These are phyloP conservation scores for Xanthoparmelia taractica DNA, from an alignment of 495 filamentous ascomycete genomes.

Conservation along the genomic window DNA sequence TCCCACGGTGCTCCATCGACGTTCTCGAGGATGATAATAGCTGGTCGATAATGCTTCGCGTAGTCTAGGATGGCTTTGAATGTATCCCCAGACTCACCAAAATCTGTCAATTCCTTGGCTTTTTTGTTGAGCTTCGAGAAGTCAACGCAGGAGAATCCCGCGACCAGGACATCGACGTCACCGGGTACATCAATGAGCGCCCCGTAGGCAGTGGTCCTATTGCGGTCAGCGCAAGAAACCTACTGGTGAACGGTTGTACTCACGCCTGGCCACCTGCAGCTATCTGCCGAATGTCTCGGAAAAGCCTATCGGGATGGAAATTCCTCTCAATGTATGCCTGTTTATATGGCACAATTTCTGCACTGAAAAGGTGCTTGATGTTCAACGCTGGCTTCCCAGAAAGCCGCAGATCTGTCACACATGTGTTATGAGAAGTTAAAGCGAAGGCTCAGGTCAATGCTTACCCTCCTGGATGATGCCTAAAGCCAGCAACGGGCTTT, in stretches of 20 bases:
- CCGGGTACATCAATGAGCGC: slow-evolving; percentile 49
- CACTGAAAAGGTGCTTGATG: slow-evolving; percentile 64
- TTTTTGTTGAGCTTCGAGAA: slow-evolving; percentile 44
- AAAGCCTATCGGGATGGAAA: slow-evolving; percentile 53
- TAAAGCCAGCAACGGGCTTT: slow-evolving; percentile 65
- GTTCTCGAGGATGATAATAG: slow-evolving; percentile 69
- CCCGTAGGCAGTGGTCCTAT: slow-evolving; percentile 66
- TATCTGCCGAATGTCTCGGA: slow-evolving; percentile 64
- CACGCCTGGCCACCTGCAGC: slow-evolving; percentile 44
- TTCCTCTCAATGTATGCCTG: slow-evolving; percentile 77
- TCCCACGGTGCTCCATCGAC: slow-evolving; percentile 58
- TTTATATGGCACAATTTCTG: slow-evolving; percentile 71
- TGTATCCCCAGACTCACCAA: slow-evolving; percentile 64
- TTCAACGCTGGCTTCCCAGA: slow-evolving; percentile 33
- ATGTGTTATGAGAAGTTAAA: background rate
- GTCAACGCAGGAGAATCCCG: slow-evolving; percentile 74
- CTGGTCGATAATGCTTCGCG: slow-evolving; percentile 47
- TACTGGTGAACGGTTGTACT: slow-evolving; percentile 31
- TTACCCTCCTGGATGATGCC: slow-evolving; percentile 42
- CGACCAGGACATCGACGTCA: slow-evolving; percentile 59
- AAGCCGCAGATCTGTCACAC: slow-evolving; percentile 26
- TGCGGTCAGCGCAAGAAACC: slow-evolving; percentile 24
- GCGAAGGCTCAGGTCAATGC: slow-evolving; percentile 17
- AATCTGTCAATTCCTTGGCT: slow-evolving; percentile 36
- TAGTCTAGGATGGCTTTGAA: slow-evolving; percentile 58